A percentile compares a stretch with the other conserved stretches of the same genome.
Conservation (phyloP, 2,329 filamentous ascomycete genomes). For the Xylogone sp. region DNA sequence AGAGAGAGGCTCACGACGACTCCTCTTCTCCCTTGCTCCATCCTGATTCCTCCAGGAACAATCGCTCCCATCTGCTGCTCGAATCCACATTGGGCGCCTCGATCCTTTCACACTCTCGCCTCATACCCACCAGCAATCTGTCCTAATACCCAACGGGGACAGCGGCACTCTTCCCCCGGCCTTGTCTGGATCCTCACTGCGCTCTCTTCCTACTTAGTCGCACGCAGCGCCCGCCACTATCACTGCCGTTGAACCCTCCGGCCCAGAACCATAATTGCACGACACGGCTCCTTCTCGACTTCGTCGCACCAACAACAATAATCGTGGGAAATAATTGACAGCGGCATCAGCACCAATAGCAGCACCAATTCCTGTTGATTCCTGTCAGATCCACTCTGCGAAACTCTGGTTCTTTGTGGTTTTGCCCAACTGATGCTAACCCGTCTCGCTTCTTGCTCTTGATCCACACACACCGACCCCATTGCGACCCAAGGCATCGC, state of each 20-base stretch:
- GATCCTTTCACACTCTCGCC: background rate
- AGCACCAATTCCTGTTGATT: too few species aligned
- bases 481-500: background rate
- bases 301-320: background rate
- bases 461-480: background rate
- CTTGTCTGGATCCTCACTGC: background rate
- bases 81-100: background rate
- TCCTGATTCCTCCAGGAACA: background rate
- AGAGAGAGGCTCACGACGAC: background rate
- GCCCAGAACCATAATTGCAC: background rate
- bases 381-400: too few species aligned
- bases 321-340: too few species aligned
- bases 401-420: too few species aligned
- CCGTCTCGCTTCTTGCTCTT: background rate
- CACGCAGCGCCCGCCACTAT: background rate
- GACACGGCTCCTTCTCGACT: background rate
- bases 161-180: too few species aligned
- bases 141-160: background rate
- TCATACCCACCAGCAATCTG: background rate
- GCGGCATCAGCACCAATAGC: background rate
- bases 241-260: background rate
- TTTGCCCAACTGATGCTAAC: background rate
- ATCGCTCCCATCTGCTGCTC: too few species aligned
- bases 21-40: background rate
- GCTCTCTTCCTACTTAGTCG: background rate